phyloP scores from a whole-genome alignment of 2,329 filamentous ascomycete species.

The Drechslerella stenobrocha region DNA sequence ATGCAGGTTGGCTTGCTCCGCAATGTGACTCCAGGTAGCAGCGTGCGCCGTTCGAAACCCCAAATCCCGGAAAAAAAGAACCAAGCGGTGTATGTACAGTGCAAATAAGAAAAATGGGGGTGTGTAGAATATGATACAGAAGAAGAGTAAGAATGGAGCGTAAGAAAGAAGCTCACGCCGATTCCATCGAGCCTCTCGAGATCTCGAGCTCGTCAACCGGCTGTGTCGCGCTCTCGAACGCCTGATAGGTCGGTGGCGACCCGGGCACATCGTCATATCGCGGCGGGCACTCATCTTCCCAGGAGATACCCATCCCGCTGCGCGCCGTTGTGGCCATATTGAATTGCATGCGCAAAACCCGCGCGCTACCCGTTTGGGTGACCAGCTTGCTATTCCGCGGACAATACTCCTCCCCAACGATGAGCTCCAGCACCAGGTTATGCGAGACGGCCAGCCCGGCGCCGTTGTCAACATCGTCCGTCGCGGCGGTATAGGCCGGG shows the following conservation, averaged over 20 bases:
- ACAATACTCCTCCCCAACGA: conserved; percentile 86
- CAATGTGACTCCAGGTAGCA: neutral
- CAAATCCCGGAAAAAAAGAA: neutral
- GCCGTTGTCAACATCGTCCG: conserved; percentile 74
- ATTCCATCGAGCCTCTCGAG: conserved; percentile 16
- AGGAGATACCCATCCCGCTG: conserved; percentile 83
- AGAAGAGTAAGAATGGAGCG: conserved; percentile 15
- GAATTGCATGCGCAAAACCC: conserved; percentile 92
- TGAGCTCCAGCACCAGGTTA: conserved; percentile 85
- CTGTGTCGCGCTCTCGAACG: conserved; percentile 21
- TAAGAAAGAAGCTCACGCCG: conserved; percentile 25
- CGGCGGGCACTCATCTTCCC: conserved; percentile 94
- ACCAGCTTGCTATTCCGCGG: conserved; percentile 70
- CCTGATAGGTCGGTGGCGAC: conserved; percentile 73
- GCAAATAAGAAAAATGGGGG: conserved; percentile 14
- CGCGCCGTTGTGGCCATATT: conserved; percentile 78
- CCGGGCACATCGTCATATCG: conserved; percentile 91
- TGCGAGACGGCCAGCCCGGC: conserved; percentile 80
- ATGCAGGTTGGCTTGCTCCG: neutral
- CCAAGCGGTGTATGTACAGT: conserved; percentile 7
- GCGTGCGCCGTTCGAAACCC: conserved; percentile 3
- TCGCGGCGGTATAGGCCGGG: conserved; percentile 66
- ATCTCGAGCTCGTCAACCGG: conserved; percentile 32
- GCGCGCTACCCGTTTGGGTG: conserved; percentile 84
- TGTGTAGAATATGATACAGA: conserved; percentile 12